Conservation (phyloP, 208 protist species). For the Acanthamoeba lenticulata region DNA sequence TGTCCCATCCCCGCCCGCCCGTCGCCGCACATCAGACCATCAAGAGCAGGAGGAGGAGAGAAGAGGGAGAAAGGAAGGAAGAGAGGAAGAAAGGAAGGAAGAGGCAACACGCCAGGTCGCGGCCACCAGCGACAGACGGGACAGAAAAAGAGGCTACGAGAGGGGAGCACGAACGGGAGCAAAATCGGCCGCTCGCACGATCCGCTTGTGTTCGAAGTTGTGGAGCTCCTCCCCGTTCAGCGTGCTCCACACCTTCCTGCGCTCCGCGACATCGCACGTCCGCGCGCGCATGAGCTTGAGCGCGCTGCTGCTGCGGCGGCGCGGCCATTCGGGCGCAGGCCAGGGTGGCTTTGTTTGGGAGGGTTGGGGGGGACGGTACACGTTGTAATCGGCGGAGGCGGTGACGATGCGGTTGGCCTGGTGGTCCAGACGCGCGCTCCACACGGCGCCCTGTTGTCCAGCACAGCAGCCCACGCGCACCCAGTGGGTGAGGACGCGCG, state of each 20-base stretch:
- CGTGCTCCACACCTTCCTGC: slow-evolving; percentile 92
- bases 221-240: slow-evolving; percentile 92
- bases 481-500: no score
- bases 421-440: slow-evolving; percentile 92
- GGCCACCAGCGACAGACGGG: background rate
- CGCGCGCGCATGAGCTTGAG: background rate
- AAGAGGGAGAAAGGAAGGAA: no score
- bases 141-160: background rate
- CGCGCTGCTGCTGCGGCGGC: no score
- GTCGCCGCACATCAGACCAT: no score
- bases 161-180: background rate
- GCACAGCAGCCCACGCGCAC: no score
- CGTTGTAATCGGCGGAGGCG: slow-evolving; percentile 94
- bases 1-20: no score
- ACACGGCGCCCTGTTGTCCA: slow-evolving; percentile 87
- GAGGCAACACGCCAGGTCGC: background rate
- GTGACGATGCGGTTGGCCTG: slow-evolving; percentile 91
- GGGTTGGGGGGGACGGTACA: slow-evolving; percentile 12
- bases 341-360: no score
- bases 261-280: background rate
- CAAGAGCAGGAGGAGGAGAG: no score
- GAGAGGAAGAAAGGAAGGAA: no score
- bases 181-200: slow-evolving; percentile 91
- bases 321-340: no score
- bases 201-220: slow-evolving; percentile 92